Evolutionary conservation across 176 grass and related monocot species (phyloP).

Genomic region (Ensete glaucum): DNA sequence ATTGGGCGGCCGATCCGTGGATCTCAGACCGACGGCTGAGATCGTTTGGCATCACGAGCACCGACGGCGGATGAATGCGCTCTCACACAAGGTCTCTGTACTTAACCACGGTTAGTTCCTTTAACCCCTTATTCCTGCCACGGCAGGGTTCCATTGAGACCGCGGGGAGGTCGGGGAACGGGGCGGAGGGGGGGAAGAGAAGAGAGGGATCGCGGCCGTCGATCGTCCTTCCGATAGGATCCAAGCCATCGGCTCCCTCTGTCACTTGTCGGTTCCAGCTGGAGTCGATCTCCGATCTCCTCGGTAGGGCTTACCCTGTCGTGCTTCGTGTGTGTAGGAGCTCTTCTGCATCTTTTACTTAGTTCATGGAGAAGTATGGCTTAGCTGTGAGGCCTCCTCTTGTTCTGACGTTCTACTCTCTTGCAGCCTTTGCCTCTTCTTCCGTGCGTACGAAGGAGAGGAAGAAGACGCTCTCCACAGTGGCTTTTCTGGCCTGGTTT

Average conservation of each 20-base stretch:
- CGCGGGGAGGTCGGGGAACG: neutral
- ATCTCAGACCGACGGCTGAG: neutral
- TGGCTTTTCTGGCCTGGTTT: neutral
- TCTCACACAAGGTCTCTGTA: neutral
- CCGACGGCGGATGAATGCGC: neutral
- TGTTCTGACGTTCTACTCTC: neutral
- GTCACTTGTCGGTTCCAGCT: neutral
- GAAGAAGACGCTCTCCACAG: neutral
- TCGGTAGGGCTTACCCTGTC: neutral
- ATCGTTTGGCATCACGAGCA: neutral
- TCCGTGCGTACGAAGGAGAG: constrained; percentile 13
- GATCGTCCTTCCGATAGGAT: neutral
- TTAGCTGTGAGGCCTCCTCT: neutral
- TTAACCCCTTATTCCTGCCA: neutral
- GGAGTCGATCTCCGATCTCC: neutral
- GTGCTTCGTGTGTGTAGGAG: neutral
- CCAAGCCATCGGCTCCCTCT: neutral
- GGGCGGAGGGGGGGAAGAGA: neutral
- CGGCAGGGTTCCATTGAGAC: neutral
- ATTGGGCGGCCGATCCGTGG: neutral
- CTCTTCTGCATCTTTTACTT: neutral
- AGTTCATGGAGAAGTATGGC: neutral
- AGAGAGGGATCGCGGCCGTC: neutral
- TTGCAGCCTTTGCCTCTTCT: constrained; percentile 6
- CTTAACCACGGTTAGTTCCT: neutral